A percentile compares a stretch with the other conserved stretches of the same genome.
These are phyloP conservation scores for Rhododendron henanense DNA, from an alignment of 148 eudicot genomes.

Conservation along the genomic window DNA sequence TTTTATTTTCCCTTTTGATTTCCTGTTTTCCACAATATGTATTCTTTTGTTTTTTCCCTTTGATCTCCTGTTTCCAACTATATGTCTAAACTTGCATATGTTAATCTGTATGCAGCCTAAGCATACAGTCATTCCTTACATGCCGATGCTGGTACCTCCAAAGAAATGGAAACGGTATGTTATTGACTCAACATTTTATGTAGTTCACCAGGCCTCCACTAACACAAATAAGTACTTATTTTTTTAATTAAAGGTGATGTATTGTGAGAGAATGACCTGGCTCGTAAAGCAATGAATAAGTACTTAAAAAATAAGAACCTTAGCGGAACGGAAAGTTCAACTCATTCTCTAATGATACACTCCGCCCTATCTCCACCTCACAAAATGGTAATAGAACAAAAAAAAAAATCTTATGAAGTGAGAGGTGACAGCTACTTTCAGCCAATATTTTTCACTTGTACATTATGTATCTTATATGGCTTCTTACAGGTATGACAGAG, in stretches of 20 bases:
- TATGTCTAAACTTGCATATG: neutral
- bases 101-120: conserved; percentile 49
- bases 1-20: neutral
- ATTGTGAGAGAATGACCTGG: no score
- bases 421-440: neutral
- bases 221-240: no score
- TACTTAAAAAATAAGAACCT: no score
- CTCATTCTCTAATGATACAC: neutral
- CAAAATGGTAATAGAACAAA: neutral
- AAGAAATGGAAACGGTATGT: conserved; percentile 79
- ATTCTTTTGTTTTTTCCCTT: neutral
- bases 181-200: neutral
- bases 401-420: neutral
- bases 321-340: neutral
- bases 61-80: no score
- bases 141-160: conserved; percentile 94
- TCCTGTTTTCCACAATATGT: neutral
- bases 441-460: neutral
- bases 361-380: neutral
- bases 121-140: conserved; percentile 73
- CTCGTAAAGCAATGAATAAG: no score
- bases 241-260: no score
- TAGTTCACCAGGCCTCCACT: neutral
- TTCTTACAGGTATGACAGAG: conserved; percentile 70
- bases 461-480: neutral